These are phyloP conservation scores for Podochytrium sp. DNA, from an alignment of 192 early-diverging fungal genomes.

Conservation along the genomic window DNA sequence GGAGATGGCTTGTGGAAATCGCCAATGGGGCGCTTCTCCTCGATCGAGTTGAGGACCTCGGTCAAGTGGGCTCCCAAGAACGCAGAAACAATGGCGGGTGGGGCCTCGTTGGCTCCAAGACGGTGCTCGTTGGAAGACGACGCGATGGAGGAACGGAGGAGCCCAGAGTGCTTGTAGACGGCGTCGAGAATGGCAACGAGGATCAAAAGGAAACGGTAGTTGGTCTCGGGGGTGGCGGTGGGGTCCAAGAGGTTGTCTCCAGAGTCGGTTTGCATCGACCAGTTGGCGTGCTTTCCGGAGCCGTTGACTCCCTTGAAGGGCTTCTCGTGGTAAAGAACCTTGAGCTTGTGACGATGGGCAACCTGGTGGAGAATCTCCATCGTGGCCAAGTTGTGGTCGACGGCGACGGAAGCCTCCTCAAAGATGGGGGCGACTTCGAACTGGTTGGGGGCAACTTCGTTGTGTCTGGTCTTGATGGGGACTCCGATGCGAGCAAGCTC, in stretches of 20 bases:
- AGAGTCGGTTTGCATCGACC: slow-evolving; percentile 89
- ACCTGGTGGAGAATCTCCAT: slow-evolving; percentile 98
- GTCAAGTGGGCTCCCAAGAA: slow-evolving; percentile 96
- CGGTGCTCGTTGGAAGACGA: slow-evolving; percentile 97
- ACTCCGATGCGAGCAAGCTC: slow-evolving; percentile 93
- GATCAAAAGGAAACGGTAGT: slow-evolving; percentile 97
- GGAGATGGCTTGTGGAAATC: slow-evolving; percentile 69
- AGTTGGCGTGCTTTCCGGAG: slow-evolving; percentile 98
- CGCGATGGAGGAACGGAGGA: slow-evolving; percentile 89
- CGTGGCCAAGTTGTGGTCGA: slow-evolving; percentile 97
- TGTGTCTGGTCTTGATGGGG: slow-evolving; percentile 98
- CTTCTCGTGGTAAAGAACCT: slow-evolving; percentile 97
- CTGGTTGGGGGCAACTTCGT: slow-evolving; percentile 98
- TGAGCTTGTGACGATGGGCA: slow-evolving; percentile 95
- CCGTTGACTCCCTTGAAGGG: slow-evolving; percentile 99
- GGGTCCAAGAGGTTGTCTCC: slow-evolving; percentile 98
- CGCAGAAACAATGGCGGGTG: slow-evolving; percentile 94
- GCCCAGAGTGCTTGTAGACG: slow-evolving; percentile 87
- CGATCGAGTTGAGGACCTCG: slow-evolving; percentile 93
- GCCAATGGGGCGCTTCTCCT: slow-evolving; percentile 83
- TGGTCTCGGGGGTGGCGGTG: slow-evolving; percentile 92
- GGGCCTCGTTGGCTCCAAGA: slow-evolving; percentile 97
- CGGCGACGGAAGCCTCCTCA: slow-evolving; percentile 91
- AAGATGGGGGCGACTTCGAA: slow-evolving; percentile 99
- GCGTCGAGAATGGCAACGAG: slow-evolving; percentile 88